Evolutionary conservation across 768 basidiomycete genomes (phyloP).

Genomic region (Cubamyces lactineus): DNA sequence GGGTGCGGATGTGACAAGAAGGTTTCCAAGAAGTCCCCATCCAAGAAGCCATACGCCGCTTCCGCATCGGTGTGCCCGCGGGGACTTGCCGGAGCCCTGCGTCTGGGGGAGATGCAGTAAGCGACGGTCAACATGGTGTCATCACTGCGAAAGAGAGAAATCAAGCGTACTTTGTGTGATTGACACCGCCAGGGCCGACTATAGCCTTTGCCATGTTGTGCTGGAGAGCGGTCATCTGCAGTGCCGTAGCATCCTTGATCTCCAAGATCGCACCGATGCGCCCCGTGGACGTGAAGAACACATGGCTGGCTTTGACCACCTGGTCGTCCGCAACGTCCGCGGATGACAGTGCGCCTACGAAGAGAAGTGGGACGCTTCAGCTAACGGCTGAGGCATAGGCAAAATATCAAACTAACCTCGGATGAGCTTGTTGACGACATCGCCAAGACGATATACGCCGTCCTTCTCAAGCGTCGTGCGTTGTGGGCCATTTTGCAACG

Average conservation of each 20-base stretch:
- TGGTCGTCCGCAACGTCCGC: slow-evolving; percentile 46
- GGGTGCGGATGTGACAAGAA: slow-evolving; percentile 51
- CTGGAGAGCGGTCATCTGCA: slow-evolving; percentile 70
- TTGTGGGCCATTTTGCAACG: slow-evolving; percentile 46
- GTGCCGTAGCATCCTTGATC: slow-evolving; percentile 53
- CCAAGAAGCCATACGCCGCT: slow-evolving; percentile 72
- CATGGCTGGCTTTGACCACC: slow-evolving; percentile 55
- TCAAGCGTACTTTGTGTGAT: slow-evolving; percentile 61
- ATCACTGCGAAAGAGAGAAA: neutral
- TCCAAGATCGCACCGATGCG: slow-evolving; percentile 76
- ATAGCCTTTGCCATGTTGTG: slow-evolving; percentile 68
- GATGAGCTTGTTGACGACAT: slow-evolving; percentile 76
- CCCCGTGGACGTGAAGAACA: slow-evolving; percentile 81
- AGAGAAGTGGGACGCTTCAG: neutral
- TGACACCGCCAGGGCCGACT: slow-evolving; percentile 54
- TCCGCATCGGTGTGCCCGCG: slow-evolving; percentile 62
- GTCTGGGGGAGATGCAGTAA: slow-evolving; percentile 45
- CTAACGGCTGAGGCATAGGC: neutral
- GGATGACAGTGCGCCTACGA: slow-evolving; percentile 57
- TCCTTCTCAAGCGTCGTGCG: slow-evolving; percentile 58
- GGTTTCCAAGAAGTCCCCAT: slow-evolving; percentile 83
- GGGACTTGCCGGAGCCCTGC: slow-evolving; percentile 65
- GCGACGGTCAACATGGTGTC: neutral
- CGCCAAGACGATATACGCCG: slow-evolving; percentile 76
- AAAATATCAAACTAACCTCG: slow-evolving; percentile 47